Evolutionary conservation across 805 yeast genomes (phyloP).

Genomic region (Teunomyces atbi): DNA sequence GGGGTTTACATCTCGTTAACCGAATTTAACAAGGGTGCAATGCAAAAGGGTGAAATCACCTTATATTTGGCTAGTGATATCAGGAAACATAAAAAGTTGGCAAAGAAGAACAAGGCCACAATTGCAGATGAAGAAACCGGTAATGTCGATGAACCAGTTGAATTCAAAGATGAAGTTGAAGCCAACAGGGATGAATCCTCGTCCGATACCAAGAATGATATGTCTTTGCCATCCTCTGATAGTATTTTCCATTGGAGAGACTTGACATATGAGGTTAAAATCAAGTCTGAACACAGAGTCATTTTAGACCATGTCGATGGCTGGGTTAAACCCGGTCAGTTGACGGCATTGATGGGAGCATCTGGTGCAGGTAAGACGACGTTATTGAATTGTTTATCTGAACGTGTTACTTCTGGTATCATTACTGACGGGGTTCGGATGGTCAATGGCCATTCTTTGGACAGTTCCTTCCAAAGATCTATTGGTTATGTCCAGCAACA

Average conservation of each 20-base stretch:
- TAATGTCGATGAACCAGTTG: conserved; percentile 16
- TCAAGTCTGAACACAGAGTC: conserved; percentile 58
- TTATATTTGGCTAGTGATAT: conserved; percentile 54
- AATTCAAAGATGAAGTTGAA: conserved; percentile 27
- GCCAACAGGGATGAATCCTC: conserved; percentile 17
- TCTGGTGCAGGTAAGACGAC: conserved; percentile 50
- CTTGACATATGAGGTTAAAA: conserved; percentile 66
- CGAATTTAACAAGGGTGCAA: conserved; percentile 59
- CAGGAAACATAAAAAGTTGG: conserved; percentile 44
- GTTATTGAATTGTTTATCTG: conserved; percentile 38
- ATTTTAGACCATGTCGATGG: conserved; percentile 69
- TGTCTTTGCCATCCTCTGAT: conserved; percentile 18
- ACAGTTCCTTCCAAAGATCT: conserved; percentile 29
- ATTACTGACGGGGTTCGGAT: conserved; percentile 37
- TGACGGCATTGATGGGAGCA: conserved; percentile 69
- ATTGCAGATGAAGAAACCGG: conserved; percentile 25
- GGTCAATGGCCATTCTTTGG: conserved; percentile 26
- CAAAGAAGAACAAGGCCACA: conserved; percentile 20
- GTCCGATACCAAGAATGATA: conserved; percentile 16
- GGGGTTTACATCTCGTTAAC: conserved; percentile 50
- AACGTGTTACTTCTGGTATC: conserved; percentile 20
- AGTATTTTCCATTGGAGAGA: conserved; percentile 78
- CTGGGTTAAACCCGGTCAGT: conserved; percentile 80
- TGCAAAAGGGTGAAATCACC: conserved; percentile 70
- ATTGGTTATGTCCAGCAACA: conserved; percentile 36